Evolutionary conservation across 495 filamentous ascomycete genomes (phyloP).

Genomic region (Xanthoparmelia taractica): DNA sequence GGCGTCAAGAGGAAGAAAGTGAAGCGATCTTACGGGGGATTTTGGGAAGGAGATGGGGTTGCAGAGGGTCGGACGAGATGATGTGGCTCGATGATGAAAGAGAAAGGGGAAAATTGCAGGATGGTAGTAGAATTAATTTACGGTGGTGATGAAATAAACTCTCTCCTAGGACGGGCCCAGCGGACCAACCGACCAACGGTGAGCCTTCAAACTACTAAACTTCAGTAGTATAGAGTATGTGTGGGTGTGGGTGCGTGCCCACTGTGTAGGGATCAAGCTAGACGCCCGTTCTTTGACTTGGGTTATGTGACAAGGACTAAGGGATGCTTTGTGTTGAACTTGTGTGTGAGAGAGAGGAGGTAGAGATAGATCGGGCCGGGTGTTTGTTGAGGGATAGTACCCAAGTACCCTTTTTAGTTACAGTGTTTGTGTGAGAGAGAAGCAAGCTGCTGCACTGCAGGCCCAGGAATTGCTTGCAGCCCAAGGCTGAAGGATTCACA

Average conservation of each 20-base stretch:
- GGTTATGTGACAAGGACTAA: too few relatives aligned
- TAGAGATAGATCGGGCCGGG: too few relatives aligned
- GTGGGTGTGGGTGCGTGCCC: too few relatives aligned
- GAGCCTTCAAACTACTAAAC: neutral
- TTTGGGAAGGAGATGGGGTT: neutral
- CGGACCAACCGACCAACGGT: neutral
- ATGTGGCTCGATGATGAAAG: neutral
- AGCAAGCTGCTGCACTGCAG: neutral
- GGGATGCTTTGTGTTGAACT: too few relatives aligned
- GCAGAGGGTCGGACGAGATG: neutral
- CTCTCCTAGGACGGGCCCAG: neutral
- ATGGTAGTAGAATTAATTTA: constrained; percentile 9
- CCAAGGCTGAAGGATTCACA: neutral
- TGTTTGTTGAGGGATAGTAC: too few relatives aligned
- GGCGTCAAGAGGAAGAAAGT: neutral
- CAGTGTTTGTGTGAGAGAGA: too few relatives aligned
- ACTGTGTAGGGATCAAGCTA: neutral
- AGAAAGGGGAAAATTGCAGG: constrained; percentile 10
- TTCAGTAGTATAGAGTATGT: neutral
- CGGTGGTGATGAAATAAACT: neutral
- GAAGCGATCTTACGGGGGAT: neutral
- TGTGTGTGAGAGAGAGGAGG: too few relatives aligned
- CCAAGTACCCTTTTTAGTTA: too few relatives aligned
- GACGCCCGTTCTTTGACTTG: neutral
- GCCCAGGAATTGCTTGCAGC: neutral